These are phyloP conservation scores for Conticribra weissflogii DNA, from an alignment of 108 stramenopile species.

Conservation along the genomic window DNA sequence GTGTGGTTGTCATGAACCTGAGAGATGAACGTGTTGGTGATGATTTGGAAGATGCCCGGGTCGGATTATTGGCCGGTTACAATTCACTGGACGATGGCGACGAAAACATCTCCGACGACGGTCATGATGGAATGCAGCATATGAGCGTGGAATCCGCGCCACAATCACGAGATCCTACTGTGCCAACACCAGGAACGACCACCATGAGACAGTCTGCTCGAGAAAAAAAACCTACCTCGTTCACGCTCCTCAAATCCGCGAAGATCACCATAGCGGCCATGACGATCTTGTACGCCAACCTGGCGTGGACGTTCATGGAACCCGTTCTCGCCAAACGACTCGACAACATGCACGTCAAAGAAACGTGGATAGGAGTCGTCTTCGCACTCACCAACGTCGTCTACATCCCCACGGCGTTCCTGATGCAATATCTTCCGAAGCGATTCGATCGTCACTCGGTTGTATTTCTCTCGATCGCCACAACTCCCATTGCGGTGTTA, in stretches of 20 bases:
- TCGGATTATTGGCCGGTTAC: no score
- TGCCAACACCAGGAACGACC: neutral
- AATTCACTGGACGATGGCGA: no score
- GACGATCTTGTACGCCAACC: constrained; percentile 39
- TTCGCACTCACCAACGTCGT: constrained; percentile 41
- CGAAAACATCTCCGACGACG: no score
- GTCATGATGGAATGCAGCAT: no score
- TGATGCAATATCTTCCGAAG: constrained; percentile 30
- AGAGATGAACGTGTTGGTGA: no score
- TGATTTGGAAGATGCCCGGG: no score
- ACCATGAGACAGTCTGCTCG: neutral
- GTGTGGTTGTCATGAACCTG: no score
- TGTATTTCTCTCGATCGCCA: constrained; percentile 18
- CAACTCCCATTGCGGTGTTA: constrained; percentile 40
- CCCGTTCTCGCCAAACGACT: constrained; percentile 41
- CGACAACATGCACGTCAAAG: constrained; percentile 19
- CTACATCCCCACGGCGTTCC: constrained; percentile 40
- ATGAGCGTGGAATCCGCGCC: neutral
- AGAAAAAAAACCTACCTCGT: constrained; percentile 16
- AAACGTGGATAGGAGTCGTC: constrained; percentile 37
- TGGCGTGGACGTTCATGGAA: constrained; percentile 41
- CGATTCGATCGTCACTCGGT: constrained; percentile 10
- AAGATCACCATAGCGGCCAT: constrained; percentile 29
- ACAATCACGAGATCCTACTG: neutral
- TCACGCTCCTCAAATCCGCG: constrained; percentile 26